Base-by-base conservation (phyloP, 176 grass and related monocot genomes). In the Eragrostis curvula region DNA sequence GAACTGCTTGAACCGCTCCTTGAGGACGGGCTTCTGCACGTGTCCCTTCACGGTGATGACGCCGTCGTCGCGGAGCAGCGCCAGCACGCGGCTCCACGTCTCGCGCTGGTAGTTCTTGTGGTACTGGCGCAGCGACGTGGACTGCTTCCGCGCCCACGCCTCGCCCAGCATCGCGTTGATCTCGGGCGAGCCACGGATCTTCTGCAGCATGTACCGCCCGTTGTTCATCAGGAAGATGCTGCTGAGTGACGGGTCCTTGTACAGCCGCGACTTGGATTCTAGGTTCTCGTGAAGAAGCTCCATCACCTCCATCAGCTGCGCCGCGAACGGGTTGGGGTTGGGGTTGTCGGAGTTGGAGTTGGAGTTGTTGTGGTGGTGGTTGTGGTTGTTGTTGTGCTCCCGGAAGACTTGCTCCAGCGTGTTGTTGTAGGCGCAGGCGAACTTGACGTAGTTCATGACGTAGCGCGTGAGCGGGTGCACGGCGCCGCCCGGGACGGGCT, bases 51-150 rank as follows among this genome's bases (percentile, higher is more conserved):
- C 93, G 2, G 80, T 96, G 13, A 94, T 40, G 23, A 96, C 84
- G 55, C 93, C 93, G 25, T 91, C 93, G 68, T 99, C 94, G 5
- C 80, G 88, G 60, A 96, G 85, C 64, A 90, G 67, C 0, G 51
- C 68, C 1, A 99, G 89, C 89, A 99, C 87, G 66, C 80, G 81
- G 63, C 81, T 90, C 97, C 97, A 99, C 25, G 97, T 93, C 77
- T 99, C 93, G 32, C 97, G 69, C 91, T 99, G 97, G 89, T 99
- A 99, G 83, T 90, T 99, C 87, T 99, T 99, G 89, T 99, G 93
- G 62, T 96, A 92, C 71, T 99, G 90, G 84, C 93, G 57, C 53
- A 93, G 82, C 59, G 83, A 81, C 2, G 97, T 85, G 32, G 91
- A 96, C 65, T 87, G 82, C 85, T 90, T 94, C 60, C 89, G 15